phyloP scores from a whole-genome alignment of 306 rosid genomes.

The Senna tora region DNA sequence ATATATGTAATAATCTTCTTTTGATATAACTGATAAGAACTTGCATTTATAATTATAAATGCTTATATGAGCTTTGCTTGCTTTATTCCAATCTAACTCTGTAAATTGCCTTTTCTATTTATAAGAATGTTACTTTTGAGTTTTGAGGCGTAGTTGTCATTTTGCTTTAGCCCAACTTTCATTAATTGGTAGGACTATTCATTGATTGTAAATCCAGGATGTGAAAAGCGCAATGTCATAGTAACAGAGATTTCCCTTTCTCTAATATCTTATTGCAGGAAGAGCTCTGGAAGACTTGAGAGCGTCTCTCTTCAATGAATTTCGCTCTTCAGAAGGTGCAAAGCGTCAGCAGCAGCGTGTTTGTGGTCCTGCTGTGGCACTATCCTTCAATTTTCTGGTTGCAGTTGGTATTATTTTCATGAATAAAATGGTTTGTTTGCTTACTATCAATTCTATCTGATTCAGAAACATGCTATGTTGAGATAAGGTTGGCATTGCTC shows the following conservation, averaged over 20 bases:
- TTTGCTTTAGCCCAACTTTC: conserved; percentile 6
- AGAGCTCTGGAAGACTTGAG: conserved; percentile 74
- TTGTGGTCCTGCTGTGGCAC: conserved; percentile 78
- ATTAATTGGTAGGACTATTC: background rate
- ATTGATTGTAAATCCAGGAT: background rate
- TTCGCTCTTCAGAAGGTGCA: conserved; percentile 67
- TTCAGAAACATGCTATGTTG: background rate
- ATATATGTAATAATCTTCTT: conserved; percentile 1
- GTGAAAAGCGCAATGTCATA: background rate
- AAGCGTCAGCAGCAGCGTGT: conserved; percentile 68
- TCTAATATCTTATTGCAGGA: conserved; percentile 47
- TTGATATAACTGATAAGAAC: background rate
- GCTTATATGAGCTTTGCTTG: conserved; percentile 3
- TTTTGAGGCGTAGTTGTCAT: background rate
- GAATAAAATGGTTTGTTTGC: conserved; percentile 78
- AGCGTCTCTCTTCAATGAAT: conserved; percentile 61
- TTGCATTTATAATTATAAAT: conserved; percentile 11
- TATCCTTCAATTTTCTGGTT: conserved; percentile 78
- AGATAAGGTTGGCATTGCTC: conserved; percentile 31
- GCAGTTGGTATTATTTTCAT: conserved; percentile 81
- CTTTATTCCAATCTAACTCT: background rate
- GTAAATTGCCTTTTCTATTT: conserved; percentile 7
- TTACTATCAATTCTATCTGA: conserved; percentile 24
- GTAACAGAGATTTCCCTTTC: conserved; percentile 17
- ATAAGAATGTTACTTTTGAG: background rate